Evolutionary conservation across 106 monocot genomes (phyloP).

Genomic region (Apostasia shenzhenica): DNA sequence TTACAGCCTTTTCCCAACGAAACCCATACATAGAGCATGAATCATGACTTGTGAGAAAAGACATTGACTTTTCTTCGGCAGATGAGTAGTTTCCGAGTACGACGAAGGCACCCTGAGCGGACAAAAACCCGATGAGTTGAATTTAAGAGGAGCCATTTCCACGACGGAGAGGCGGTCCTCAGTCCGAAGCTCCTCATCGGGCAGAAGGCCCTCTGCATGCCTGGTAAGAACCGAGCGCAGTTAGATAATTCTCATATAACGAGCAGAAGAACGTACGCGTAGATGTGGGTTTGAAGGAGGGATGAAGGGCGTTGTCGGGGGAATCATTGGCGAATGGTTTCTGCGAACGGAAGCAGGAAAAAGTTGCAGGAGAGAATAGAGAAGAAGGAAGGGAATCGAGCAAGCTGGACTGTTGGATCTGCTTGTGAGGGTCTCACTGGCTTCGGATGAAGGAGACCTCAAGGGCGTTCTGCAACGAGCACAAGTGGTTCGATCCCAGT

Average conservation of each 20-base stretch:
- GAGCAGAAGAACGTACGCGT: slow-evolving; percentile 69
- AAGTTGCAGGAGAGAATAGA: background rate
- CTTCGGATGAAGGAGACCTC: background rate
- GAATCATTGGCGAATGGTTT: background rate
- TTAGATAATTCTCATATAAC: slow-evolving; percentile 44
- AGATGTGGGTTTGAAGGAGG: slow-evolving; percentile 56
- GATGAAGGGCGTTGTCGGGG: slow-evolving; percentile 6
- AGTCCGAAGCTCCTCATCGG: slow-evolving; percentile 51
- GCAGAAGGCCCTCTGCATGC: slow-evolving; percentile 39
- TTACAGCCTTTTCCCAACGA: slow-evolving; percentile 14
- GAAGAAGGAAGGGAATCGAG: background rate
- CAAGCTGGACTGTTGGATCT: slow-evolving; percentile 7
- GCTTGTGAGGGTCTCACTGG: slow-evolving; percentile 15
- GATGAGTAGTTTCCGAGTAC: slow-evolving; percentile 42
- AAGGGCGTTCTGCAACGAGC: too few species aligned
- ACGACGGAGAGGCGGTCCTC: slow-evolving; percentile 33
- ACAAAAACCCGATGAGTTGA: slow-evolving; percentile 62
- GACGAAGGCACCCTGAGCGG: slow-evolving; percentile 34
- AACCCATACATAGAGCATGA: slow-evolving; percentile 41
- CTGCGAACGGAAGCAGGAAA: background rate
- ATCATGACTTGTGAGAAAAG: slow-evolving; percentile 63
- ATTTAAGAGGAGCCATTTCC: slow-evolving; percentile 57
- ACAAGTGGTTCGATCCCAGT: too few species aligned
- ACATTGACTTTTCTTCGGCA: slow-evolving; percentile 20
- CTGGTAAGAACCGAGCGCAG: slow-evolving; percentile 40